Evolutionary conservation across 2,329 filamentous ascomycete species (phyloP).

Genomic region (Zymoseptoria crescenta): DNA sequence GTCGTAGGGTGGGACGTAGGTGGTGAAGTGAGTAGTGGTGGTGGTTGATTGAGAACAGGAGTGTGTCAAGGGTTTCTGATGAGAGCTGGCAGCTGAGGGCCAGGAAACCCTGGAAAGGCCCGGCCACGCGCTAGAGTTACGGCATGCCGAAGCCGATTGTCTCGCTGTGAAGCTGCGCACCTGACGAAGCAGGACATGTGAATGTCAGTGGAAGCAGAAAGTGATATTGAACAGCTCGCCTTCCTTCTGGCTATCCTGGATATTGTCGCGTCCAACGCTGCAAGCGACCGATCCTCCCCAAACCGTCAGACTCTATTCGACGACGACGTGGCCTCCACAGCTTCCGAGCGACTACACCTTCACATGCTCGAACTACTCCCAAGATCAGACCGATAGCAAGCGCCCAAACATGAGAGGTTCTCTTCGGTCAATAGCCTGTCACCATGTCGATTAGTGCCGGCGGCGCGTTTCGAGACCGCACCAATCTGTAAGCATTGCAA

Average conservation of each 20-base stretch:
- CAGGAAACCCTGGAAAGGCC: background rate
- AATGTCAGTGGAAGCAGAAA: background rate
- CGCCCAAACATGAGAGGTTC: slow-evolving; percentile 11
- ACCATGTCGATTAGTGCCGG: slow-evolving; percentile 22
- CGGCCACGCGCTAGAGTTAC: background rate
- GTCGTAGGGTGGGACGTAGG: background rate
- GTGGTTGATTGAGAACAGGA: background rate
- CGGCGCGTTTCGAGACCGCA: slow-evolving; percentile 85
- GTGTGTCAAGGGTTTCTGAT: slow-evolving; percentile 1
- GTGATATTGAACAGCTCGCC: background rate
- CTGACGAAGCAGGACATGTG: background rate
- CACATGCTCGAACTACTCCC: background rate
- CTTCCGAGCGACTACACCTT: background rate
- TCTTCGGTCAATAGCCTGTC: background rate
- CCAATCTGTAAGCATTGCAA: slow-evolving; percentile 70
- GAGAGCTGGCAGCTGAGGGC: background rate
- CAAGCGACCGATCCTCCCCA: background rate
- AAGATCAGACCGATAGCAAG: background rate
- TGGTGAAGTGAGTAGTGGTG: slow-evolving; percentile 1
- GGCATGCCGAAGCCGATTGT: background rate
- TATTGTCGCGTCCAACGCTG: too few species aligned
- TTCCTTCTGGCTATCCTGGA: background rate
- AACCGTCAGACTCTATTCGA: background rate
- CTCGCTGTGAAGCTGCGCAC: background rate
- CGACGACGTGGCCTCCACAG: background rate